Percentiles rank a stretch among this genome's conserved stretches.
phyloP scores from a whole-genome alignment of 2,329 filamentous ascomycete species.

The Didymella segeticola region DNA sequence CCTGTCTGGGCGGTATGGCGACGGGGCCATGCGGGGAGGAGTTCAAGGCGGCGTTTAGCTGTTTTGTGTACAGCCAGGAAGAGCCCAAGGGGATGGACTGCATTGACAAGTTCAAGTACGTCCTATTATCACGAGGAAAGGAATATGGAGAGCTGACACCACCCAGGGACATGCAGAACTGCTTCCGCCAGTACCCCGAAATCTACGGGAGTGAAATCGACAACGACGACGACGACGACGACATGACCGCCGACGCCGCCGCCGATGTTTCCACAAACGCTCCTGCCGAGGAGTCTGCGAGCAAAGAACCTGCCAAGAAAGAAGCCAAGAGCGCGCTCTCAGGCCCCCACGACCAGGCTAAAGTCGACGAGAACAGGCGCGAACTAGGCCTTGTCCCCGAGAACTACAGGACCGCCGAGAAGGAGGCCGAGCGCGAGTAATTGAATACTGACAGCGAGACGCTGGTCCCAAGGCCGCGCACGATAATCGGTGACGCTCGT shows the following conservation, averaged over 20 bases:
- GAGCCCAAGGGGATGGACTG: constrained; percentile 98
- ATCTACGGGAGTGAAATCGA: constrained; percentile 89
- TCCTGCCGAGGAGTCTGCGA: neutral
- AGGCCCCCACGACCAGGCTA: constrained; percentile 19
- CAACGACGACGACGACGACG: constrained; percentile 76
- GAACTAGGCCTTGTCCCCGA: constrained; percentile 28
- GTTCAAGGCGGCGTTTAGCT: constrained; percentile 95
- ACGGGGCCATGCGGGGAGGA: constrained; percentile 93
- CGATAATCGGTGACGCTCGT: too few species aligned
- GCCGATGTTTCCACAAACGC: constrained; percentile 5
- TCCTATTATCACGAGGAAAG: constrained; percentile 27
- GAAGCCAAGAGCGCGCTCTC: constrained; percentile 14
- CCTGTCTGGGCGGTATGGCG: constrained; percentile 96
- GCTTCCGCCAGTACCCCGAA: constrained; percentile 91
- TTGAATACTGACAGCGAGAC: constrained; percentile 55
- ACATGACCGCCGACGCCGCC: constrained; percentile 38
- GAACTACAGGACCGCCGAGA: constrained; percentile 25
- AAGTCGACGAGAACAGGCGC: constrained; percentile 17
- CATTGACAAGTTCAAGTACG: constrained; percentile 96
- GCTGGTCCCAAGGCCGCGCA: constrained; percentile 59
- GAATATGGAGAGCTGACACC: neutral
- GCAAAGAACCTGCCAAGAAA: neutral
- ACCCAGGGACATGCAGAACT: constrained; percentile 90
- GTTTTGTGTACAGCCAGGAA: constrained; percentile 93
- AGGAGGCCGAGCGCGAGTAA: constrained; percentile 19